Conservation (phyloP, 805 yeast genomes). For the Priceomyces carsonii region DNA sequence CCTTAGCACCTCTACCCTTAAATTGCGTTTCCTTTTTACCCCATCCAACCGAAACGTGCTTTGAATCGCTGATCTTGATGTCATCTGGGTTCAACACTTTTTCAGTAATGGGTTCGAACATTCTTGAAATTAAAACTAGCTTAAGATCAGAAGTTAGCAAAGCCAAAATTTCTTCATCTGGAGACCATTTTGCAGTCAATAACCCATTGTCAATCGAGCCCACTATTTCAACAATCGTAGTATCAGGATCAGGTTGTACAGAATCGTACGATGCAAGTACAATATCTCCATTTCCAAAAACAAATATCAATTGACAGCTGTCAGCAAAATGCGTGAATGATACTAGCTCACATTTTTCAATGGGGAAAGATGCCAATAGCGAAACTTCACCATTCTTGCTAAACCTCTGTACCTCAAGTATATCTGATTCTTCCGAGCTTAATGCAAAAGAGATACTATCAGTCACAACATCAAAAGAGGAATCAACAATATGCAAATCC, state of each 20-base stretch:
- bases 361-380: conserved; percentile 62
- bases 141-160: conserved; percentile 63
- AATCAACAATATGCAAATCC: conserved; percentile 53
- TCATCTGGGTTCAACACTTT: conserved; percentile 59
- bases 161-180: conserved; percentile 84
- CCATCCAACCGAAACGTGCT: conserved; percentile 97
- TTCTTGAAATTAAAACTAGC: conserved; percentile 66
- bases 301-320: conserved; percentile 60
- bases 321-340: conserved; percentile 73
- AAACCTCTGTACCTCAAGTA: conserved; percentile 76
- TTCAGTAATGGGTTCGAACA: conserved; percentile 79
- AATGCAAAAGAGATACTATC: conserved; percentile 72
- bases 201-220: conserved; percentile 83
- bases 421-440: conserved; percentile 51
- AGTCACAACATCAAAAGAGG: conserved; percentile 70
- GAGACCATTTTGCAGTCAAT: conserved; percentile 78
- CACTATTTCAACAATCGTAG: conserved; percentile 68
- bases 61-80: conserved; percentile 55
- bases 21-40: conserved; percentile 97
- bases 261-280: conserved; percentile 63
- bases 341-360: conserved; percentile 41
- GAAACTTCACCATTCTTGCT: conserved; percentile 60
- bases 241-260: conserved; percentile 44
- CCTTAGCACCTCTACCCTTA: conserved; percentile 88
- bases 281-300: conserved; percentile 77